These are phyloP conservation scores for Persicaria maculosa DNA, from an alignment of 148 eudicot genomes.

Conservation along the genomic window DNA sequence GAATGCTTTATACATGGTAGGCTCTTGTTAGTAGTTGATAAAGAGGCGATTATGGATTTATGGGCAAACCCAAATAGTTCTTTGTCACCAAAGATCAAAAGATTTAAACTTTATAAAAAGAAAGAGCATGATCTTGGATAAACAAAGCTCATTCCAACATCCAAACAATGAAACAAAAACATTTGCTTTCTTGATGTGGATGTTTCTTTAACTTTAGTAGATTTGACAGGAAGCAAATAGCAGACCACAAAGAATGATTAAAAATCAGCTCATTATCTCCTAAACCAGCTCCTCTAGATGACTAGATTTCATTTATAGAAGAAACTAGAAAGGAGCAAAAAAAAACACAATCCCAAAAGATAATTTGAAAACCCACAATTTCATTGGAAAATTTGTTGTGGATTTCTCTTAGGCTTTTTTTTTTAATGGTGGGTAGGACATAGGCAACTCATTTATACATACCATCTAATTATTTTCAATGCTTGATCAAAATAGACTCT, in stretches of 20 bases:
- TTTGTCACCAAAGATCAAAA: neutral
- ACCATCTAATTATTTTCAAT: no score
- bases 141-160: neutral
- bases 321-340: no score
- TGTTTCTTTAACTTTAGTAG: constrained; percentile 8
- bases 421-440: no score
- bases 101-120: constrained; percentile 6
- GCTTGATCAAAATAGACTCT: no score
- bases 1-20: neutral
- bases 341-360: neutral
- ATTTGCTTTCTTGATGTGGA: constrained; percentile 10
- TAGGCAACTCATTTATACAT: no score
- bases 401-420: no score
- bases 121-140: neutral
- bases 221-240: constrained; percentile 2
- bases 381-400: no score
- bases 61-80: neutral
- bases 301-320: neutral
- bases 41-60: neutral
- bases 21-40: neutral
- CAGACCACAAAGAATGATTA: neutral
- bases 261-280: neutral
- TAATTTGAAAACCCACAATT: neutral
- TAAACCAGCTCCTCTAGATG: neutral
- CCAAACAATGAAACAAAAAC: neutral